A percentile compares a stretch with the other conserved stretches of the same genome.
phyloP scores from a whole-genome alignment of 306 rosid genomes.

The Pterocarpus santalinus region DNA sequence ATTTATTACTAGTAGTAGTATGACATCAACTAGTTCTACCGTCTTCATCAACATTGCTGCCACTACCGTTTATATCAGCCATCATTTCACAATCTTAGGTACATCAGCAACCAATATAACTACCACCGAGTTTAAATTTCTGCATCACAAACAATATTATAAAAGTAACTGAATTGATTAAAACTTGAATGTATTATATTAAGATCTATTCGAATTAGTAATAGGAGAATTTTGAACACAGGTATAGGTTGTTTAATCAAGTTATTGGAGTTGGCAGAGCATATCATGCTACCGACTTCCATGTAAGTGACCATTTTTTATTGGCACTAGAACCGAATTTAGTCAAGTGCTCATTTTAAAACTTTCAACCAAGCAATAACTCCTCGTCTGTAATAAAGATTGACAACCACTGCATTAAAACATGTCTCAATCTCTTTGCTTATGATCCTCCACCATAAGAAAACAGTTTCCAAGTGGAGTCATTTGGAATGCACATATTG shows the following conservation, averaged over 20 bases:
- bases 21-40: not conserved
- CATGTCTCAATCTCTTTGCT: not conserved
- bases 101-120: not conserved
- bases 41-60: not conserved
- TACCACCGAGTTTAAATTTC: not conserved
- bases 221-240: not conserved
- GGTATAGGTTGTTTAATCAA: constrained; percentile 10
- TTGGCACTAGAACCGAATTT: constrained; percentile 25
- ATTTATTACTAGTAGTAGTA: not conserved
- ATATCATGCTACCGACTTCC: constrained; percentile 5
- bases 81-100: not conserved
- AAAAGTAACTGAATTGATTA: not conserved
- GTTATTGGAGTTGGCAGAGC: not conserved
- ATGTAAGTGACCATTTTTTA: not conserved
- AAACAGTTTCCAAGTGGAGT: not conserved
- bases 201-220: not conserved
- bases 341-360: constrained; percentile 21
- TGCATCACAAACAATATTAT: not conserved
- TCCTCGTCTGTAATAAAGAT: constrained; percentile 1
- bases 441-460: not conserved
- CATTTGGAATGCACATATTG: not conserved
- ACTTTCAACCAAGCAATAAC: not conserved
- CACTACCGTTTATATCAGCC: not conserved
- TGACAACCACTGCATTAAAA: constrained; percentile 15
- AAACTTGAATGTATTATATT: not conserved